Evolutionary conservation across 148 eudicot genomes (phyloP), one percentile per base, ranked within the genome.

Genomic region (Talinum fruticosum): DNA sequence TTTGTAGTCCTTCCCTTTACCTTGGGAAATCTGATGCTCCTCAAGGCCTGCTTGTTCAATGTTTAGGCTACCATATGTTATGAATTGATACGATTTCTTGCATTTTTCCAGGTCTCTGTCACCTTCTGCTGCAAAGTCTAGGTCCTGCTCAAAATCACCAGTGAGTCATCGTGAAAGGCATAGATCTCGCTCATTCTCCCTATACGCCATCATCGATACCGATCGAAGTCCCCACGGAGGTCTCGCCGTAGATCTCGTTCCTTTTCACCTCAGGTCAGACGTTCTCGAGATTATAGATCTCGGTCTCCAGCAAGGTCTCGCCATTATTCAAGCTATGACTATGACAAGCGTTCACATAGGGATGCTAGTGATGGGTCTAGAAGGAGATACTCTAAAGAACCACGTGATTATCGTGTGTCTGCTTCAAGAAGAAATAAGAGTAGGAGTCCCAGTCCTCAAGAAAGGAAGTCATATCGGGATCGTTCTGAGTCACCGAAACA

Each of bases 301-400:
- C 88, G 93, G 79, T 91, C 98, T 76, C 98, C 97, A 49, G 85
- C 85, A 34, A 85, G 91, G 81, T 89, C 89, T 51, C 98, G 91
- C 78, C 81, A 84, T 75, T 89, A 90, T 83, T 82, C 91, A 33
- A 86, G 94, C 76, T 86, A 87, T 82, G 97, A 88, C 35, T 75
- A 85, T 84, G 96, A 88, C 45, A 81, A 90, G 61, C 84, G 94
- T 36, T 70, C 87, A 47, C 85, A 83, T 75, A 86, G 90, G 84
- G 91, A 88, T 84, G 87, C 28, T 15, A 75, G 82, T 78, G 89
- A 85, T 71, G 87, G 90, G 79, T 81, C 78, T 73, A 84, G 91
- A 77, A 86, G 94, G 65, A 78, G 89, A 61, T 90, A 88, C 70
- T 83, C 82, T 28, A 86, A 80, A 71, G 86, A 92, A 28, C 88